Conservation (phyloP, 441 rosid species). For the Aleurites moluccanus region DNA sequence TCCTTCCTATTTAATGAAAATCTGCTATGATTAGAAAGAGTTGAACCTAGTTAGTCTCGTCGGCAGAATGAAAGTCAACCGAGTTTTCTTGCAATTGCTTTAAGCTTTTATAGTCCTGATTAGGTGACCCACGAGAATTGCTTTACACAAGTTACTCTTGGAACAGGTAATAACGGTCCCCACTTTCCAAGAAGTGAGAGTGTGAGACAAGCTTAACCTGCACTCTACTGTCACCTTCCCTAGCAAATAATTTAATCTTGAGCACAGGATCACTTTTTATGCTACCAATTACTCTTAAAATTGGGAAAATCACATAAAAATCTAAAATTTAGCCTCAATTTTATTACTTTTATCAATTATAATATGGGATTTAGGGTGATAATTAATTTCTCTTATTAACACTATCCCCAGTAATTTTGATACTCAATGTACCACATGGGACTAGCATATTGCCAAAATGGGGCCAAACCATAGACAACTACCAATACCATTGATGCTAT, state of each 20-base stretch:
- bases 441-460: too few species aligned
- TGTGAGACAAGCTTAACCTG: constrained; percentile 31
- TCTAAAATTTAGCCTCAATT: neutral
- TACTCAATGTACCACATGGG: too few species aligned
- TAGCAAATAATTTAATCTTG: constrained; percentile 9
- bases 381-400: too few species aligned
- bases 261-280: neutral
- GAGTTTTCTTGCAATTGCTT: constrained; percentile 40
- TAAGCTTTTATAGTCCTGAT: constrained; percentile 38
- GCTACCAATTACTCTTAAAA: neutral
- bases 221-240: constrained; percentile 23
- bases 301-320: neutral
- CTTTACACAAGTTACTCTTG: constrained; percentile 29
- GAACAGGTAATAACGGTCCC: constrained; percentile 35
- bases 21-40: neutral
- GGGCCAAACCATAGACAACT: too few species aligned
- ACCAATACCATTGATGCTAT: neutral
- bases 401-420: too few species aligned
- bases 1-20: neutral
- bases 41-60: neutral
- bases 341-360: neutral
- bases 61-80: constrained; percentile 29
- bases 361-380: neutral
- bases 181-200: constrained; percentile 14
- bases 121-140: constrained; percentile 63